Evolutionary conservation across 805 yeast species (phyloP), one percentile per base, ranked within the genome.

Genomic region (Tetrapisispora pingtungensis): DNA sequence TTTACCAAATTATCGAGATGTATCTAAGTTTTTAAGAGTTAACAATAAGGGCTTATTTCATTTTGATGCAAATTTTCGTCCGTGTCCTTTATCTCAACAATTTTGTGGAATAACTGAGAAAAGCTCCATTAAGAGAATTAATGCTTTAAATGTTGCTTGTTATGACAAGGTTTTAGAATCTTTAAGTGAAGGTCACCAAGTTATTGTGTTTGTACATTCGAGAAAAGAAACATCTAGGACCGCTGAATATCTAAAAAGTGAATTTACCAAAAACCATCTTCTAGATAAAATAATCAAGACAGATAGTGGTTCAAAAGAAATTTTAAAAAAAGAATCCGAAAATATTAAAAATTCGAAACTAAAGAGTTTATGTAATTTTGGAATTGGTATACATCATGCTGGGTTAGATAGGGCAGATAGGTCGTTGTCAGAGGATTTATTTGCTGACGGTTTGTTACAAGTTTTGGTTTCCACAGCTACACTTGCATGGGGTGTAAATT

Each of bases 401-500:
- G 97, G 97, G 31, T 69, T 88, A 51, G 67, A 77, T 15, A 75
- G 78, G 50, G 70, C 69, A 7, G 96, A 89, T 60, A 73, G 96
- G 59, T 72, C 81, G 1, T 72, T 79, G 4, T 78, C 88, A 0
- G 97, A 88, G 62, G 95, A 86, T 57, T 66, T 86, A 34, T 88
- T 88, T 67, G 93, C 95, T 1, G 93, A 81, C 51, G 95, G 96
- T 3, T 79, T 84, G 47, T 65, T 86, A n/a, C 83, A 80, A 53
- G 84, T 88, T 0, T 68, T 88, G 45, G 89, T 89, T 1, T 86
- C 94, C 0, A 88, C 97, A 2, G 95, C 96, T 0, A 88, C 97
- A 0, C 73, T 88, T 48, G 96, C 97, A 0, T 88, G 97, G 97
- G 97, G 97, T 73, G 96, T 88, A 28, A 88, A 88, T 59, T 70